Evolutionary conservation across 2,329 filamentous ascomycete species (phyloP), one percentile per base, ranked within the genome.

Genomic region (Ramularia endophylla): DNA sequence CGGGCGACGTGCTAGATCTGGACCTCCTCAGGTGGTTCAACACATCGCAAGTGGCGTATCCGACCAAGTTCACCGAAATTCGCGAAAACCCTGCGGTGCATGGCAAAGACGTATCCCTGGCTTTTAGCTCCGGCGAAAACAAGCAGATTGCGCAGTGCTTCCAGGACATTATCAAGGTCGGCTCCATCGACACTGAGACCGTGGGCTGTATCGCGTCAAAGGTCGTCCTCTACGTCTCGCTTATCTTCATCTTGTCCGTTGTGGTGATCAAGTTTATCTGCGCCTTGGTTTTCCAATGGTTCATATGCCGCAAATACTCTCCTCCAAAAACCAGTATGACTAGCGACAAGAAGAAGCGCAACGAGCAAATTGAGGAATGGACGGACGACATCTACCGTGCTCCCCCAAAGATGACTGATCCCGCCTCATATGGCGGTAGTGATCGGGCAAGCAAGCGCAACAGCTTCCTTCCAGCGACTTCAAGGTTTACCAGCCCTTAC

Each of bases 121-220:
- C 85, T 42, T 90, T 95, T 64, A 87, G 94, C 58, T 81, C 80
- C 1, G 74, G 78, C 6, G 67, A 74, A 2, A 88, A 95, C 58
- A 95, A 90, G 71, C 74, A 80, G 51, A 74, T 90, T 36, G 89
- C 85, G 9, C 79, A 87, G 61, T 98, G 92, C 64, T 80, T 98
- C 49, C 80, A 88, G 48, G 82, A 98, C 58, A 94, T 94, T 50
- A 87, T 95, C 75, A 94, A 90, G 64, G 92, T 98, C 38, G 92
- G 92, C 44, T 89, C 85, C 9, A 84, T 98, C 46, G 94, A 98
- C 58, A 97, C 92, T 0, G 89, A 94, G 56, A 94, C 87, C 5
- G 85, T 98, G 36, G 92, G 92, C 12, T 98, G 92, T 68, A 98
- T 98, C 62, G 92, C 92, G 2, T 95, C 90, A 51, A 85, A 95